Conservation (phyloP, 1,139 yeast species). For the Dujonia santamariae region DNA sequence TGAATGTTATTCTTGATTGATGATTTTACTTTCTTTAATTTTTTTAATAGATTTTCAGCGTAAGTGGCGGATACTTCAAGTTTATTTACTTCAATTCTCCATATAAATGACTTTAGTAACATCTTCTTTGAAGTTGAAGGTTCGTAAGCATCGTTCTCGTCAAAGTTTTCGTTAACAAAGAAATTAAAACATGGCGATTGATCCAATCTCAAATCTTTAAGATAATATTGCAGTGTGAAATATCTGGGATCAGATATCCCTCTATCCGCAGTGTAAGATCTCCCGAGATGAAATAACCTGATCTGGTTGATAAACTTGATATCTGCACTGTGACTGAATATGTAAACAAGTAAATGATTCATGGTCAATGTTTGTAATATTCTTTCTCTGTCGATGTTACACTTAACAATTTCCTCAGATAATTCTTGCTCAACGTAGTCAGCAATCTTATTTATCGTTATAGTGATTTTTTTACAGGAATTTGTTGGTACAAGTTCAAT, state of each 20-base stretch:
- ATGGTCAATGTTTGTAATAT: slow-evolving; percentile 13
- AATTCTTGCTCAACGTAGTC: slow-evolving; percentile 4
- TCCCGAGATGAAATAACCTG: slow-evolving; percentile 7
- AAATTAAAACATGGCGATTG: slow-evolving; percentile 6
- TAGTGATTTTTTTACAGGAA: slow-evolving; percentile 4
- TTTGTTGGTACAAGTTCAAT: slow-evolving; percentile 11
- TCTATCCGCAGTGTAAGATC: slow-evolving; percentile 9
- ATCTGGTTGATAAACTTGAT: slow-evolving; percentile 6
- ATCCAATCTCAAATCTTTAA: slow-evolving; percentile 4
- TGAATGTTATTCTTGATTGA: neutral
- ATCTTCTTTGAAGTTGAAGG: slow-evolving; percentile 2
- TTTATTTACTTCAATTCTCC: slow-evolving; percentile 3
- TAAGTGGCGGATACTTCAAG: slow-evolving; percentile 1
- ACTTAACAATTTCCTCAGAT: slow-evolving; percentile 1
- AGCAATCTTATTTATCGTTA: slow-evolving; percentile 1
- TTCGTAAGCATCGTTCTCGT: too few species aligned
- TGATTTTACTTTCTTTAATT: slow-evolving; percentile 5
- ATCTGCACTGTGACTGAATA: slow-evolving; percentile 9
- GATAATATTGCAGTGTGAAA: slow-evolving; percentile 6
- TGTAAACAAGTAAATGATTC: slow-evolving; percentile 19
- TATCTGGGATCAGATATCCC: slow-evolving; percentile 8
- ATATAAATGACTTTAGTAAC: slow-evolving; percentile 7
- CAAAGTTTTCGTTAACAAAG: neutral
- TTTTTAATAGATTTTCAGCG: slow-evolving; percentile 4
- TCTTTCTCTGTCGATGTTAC: slow-evolving; percentile 1